phyloP scores from a whole-genome alignment of 495 filamentous ascomycete genomes.

The Aspergillus saccharolyticus region DNA sequence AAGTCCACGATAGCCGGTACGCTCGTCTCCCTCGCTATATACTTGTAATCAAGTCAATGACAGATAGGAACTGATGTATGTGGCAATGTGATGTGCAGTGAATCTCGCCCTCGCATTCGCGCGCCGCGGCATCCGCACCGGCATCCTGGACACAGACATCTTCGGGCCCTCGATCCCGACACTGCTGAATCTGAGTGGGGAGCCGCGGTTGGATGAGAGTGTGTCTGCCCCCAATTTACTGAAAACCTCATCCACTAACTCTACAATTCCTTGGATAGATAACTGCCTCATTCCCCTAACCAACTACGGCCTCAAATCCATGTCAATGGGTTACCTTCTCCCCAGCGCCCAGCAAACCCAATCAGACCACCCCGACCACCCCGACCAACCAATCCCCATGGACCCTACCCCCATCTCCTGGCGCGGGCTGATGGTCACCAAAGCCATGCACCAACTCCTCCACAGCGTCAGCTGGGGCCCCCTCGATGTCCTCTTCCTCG shows the following conservation, averaged over 20 bases:
- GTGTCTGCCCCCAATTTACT: too few relatives aligned
- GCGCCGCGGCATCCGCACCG: slow-evolving; percentile 68
- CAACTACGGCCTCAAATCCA: slow-evolving; percentile 95
- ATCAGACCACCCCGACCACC: slow-evolving; percentile 19
- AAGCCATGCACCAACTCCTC: slow-evolving; percentile 90
- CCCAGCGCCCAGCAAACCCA: slow-evolving; percentile 25
- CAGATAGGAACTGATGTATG: too few relatives aligned
- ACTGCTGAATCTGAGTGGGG: slow-evolving; percentile 70
- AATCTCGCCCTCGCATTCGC: slow-evolving; percentile 87
- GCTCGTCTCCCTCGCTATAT: not conserved
- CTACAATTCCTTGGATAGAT: slow-evolving; percentile 44
- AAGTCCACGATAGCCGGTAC: slow-evolving; percentile 88
- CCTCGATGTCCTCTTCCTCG: slow-evolving; percentile 79
- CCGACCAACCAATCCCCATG: slow-evolving; percentile 31
- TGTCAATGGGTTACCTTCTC: slow-evolving; percentile 96
- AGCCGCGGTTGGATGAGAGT: slow-evolving; percentile 66
- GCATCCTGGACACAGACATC: slow-evolving; percentile 92
- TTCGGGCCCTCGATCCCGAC: slow-evolving; percentile 95
- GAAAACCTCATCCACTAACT: not conserved
- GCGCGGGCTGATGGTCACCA: slow-evolving; percentile 96
- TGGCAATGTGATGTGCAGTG: too few relatives aligned
- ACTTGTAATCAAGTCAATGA: too few relatives aligned
- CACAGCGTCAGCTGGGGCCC: slow-evolving; percentile 90
- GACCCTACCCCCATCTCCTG: slow-evolving; percentile 83
- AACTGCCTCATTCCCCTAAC: slow-evolving; percentile 81